These are phyloP conservation scores for Saccharomycopsis sp. DNA, from an alignment of 805 yeast genomes.

Conservation along the genomic window DNA sequence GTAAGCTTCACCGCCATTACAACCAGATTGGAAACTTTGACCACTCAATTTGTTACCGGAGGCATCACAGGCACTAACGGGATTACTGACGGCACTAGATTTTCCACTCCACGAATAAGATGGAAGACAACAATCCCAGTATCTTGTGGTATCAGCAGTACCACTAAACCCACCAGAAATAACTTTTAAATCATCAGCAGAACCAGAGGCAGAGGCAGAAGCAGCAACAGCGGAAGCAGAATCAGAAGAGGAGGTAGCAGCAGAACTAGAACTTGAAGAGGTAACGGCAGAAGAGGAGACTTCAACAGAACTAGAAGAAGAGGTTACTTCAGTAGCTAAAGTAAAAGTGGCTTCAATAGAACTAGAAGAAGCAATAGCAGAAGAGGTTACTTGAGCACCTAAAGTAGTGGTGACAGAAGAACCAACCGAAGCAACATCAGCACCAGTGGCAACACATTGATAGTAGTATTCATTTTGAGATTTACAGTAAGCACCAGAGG, in stretches of 20 bases:
- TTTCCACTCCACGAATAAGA: slow-evolving; percentile 11
- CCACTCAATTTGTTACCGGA: slow-evolving; percentile 3
- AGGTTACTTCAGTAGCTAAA: no score
- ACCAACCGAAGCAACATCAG: not conserved
- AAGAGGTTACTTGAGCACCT: not conserved
- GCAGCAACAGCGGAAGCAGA: not conserved
- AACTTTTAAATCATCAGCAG: not conserved
- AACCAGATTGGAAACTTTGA: slow-evolving; percentile 5
- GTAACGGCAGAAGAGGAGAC: not conserved
- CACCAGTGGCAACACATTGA: not conserved
- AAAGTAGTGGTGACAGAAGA: not conserved
- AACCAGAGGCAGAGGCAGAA: not conserved
- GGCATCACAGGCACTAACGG: slow-evolving; percentile 11
- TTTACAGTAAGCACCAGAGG: not conserved
- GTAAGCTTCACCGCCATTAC: slow-evolving; percentile 10
- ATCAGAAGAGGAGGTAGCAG: not conserved
- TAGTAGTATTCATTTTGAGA: not conserved
- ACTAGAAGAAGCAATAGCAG: not conserved
- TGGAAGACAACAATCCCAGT: no score
- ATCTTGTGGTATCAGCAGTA: slow-evolving; percentile 7
- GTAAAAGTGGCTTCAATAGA: not conserved
- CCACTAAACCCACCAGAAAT: slow-evolving; percentile 8
- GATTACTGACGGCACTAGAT: not conserved
- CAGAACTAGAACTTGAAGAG: not conserved
- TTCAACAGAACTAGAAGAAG: not conserved